Base-by-base conservation (phyloP, 2,329 filamentous ascomycete species). In the Penicillium olsonii region DNA sequence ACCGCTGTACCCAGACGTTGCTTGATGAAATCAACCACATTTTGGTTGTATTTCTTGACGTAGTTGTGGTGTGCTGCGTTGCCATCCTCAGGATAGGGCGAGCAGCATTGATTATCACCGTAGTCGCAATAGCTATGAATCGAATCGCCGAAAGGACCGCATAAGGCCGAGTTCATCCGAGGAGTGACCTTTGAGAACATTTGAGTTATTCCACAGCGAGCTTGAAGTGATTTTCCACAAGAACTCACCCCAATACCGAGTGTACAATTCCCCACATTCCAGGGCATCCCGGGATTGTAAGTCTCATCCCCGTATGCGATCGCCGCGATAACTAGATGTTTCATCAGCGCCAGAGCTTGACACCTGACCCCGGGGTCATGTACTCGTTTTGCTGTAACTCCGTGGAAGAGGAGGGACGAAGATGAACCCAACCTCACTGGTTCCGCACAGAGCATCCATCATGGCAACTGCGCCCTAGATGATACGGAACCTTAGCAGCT, bases 401-500 rank as follows among this genome's bases (percentile, higher is more conserved):
- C 42, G 51, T 31, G 55, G 46, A 8, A 60, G 29, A 9, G 48
- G 50, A 7, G 42, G 12, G 17, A 60, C 49, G 3, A 48, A 39
- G 26, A 41, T 33, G 1, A 60, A 50, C 46, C 57, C 58, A 17
- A 55, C 17, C 19, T 57, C 54, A 44, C 60, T 60, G 22, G 59
- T 59, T 20, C 59, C 60, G 26, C 60, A 63, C 14, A 63, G 38
- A 9, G 52, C 57, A 37, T 59, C 56, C 60, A 63, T 63, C 50
- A 60, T 37, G 24, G 55, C 41, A 8, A 61, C 48, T 8, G 57
- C 59, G 14, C 59, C 57, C 60, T 60, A 19, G 7, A 4, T 37
- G 31, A 15, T 17, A 34, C 45, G 17, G 12, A 37, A 15, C 18
- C 15, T 54, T 41, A 49, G 44, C 34, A 35, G 29, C 10, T 40